Conservation (phyloP, 1,284 basidiomycete genomes). For the Thelephora terrestris region DNA sequence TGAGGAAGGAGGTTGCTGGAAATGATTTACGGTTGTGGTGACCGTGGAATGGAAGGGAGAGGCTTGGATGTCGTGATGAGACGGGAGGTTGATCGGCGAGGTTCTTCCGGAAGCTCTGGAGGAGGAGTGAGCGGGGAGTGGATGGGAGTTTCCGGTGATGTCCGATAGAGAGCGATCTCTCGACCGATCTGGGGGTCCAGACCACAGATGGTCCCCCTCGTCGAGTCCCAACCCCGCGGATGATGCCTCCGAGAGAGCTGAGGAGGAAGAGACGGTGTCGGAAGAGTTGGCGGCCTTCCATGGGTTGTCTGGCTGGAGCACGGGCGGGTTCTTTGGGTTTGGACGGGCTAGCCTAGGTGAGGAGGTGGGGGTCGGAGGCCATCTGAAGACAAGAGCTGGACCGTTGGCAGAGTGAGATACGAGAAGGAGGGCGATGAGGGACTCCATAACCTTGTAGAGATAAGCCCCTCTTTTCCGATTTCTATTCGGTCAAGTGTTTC, state of each 20-base stretch:
- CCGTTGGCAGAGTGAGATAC: constrained; percentile 71
- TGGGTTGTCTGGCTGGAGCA: constrained; percentile 47
- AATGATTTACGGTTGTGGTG: constrained; percentile 2
- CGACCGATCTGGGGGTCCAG: constrained; percentile 16
- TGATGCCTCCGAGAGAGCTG: constrained; percentile 1
- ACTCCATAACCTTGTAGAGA: constrained; percentile 45
- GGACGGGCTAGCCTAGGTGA: constrained; percentile 55
- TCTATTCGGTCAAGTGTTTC: no score
- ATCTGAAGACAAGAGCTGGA: constrained; percentile 60
- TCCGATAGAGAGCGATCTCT: constrained; percentile 19
- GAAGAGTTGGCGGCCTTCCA: constrained; percentile 50
- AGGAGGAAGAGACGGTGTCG: constrained; percentile 12
- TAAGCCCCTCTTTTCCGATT: not conserved
- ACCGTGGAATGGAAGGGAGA: constrained; percentile 7
- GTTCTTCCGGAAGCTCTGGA: constrained; percentile 17
- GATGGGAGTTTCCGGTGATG: constrained; percentile 8
- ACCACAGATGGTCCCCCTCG: constrained; percentile 23
- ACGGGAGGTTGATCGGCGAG: constrained; percentile 6
- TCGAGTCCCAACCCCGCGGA: constrained; percentile 10
- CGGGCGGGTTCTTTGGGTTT: constrained; percentile 35
- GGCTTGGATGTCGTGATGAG: not conserved
- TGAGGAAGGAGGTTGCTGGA: not conserved
- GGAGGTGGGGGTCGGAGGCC: constrained; percentile 55
- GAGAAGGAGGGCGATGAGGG: constrained; percentile 61
- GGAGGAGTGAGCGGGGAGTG: constrained; percentile 20